phyloP scores from a whole-genome alignment of 768 basidiomycete genomes.

The Leucocoprinus birnbaumii region DNA sequence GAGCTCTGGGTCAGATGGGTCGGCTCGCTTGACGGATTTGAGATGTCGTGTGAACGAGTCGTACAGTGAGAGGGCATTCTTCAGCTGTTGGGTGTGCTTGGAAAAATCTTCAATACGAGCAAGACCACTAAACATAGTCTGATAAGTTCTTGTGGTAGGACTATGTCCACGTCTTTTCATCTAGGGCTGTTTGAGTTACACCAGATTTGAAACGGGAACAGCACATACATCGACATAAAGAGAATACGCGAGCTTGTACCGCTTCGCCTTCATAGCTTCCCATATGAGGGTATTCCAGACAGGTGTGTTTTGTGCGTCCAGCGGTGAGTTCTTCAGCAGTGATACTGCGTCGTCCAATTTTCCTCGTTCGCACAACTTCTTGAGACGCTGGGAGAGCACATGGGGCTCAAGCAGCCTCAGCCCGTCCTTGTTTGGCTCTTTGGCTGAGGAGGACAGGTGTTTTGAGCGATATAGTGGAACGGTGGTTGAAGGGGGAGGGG shows the following conservation, averaged over 20 bases:
- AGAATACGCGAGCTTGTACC: constrained; percentile 58
- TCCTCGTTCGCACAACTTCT: constrained; percentile 50
- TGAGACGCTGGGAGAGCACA: constrained; percentile 56
- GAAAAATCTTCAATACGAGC: constrained; percentile 62
- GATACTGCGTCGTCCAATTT: constrained; percentile 61
- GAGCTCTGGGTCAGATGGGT: constrained; percentile 46
- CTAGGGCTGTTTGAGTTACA: constrained; percentile 31
- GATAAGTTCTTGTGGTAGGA: constrained; percentile 65
- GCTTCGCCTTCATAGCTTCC: constrained; percentile 53
- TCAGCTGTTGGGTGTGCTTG: constrained; percentile 55
- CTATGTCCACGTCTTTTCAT: constrained; percentile 84
- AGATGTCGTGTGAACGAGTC: constrained; percentile 52
- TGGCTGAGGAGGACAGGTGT: constrained; percentile 23
- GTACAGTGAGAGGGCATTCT: constrained; percentile 59
- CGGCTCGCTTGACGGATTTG: constrained; percentile 42
- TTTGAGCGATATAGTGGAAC: constrained; percentile 31
- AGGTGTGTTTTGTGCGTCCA: constrained; percentile 69
- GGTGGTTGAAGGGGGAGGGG: background rate
- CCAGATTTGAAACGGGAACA: constrained; percentile 6
- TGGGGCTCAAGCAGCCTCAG: constrained; percentile 56
- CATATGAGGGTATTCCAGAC: constrained; percentile 83
- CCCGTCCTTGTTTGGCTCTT: constrained; percentile 20
- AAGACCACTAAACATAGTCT: constrained; percentile 67
- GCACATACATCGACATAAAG: constrained; percentile 66
- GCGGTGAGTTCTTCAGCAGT: constrained; percentile 66